These are phyloP conservation scores for Leishmania turanica DNA, from an alignment of 208 protist genomes.

Conservation along the genomic window DNA sequence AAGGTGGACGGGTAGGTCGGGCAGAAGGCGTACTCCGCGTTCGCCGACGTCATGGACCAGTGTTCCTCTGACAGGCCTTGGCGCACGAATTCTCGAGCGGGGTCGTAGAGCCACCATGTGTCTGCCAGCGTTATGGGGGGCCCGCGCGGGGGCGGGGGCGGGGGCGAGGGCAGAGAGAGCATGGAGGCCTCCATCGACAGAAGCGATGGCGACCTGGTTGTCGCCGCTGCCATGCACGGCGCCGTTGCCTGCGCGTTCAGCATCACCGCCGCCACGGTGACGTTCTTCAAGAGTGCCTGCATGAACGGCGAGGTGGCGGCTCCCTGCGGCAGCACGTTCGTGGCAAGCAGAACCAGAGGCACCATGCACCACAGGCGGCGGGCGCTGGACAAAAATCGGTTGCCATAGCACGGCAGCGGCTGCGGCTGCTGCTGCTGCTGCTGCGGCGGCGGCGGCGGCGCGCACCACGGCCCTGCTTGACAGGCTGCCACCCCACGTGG, in stretches of 20 bases:
- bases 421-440: not conserved
- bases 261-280: slow-evolving; percentile 38
- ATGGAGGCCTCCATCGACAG: not conserved
- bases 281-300: slow-evolving; percentile 42
- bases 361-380: slow-evolving; percentile 43
- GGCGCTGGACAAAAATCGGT: slow-evolving; percentile 56
- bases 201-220: not conserved
- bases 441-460: not conserved
- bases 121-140: slow-evolving; percentile 13
- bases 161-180: not conserved
- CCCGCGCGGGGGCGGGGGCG: not conserved
- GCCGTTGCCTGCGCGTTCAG: slow-evolving; percentile 5
- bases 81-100: slow-evolving; percentile 38
- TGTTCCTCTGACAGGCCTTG: slow-evolving; percentile 34
- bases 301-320: slow-evolving; percentile 35
- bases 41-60: slow-evolving; percentile 43
- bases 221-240: not conserved
- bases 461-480: not conserved
- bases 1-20: slow-evolving; percentile 56
- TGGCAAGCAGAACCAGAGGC: slow-evolving; percentile 43
- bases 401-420: slow-evolving; percentile 25
- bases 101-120: slow-evolving; percentile 62
- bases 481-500: too few species aligned
- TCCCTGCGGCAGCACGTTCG: slow-evolving; percentile 33
- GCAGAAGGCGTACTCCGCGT: slow-evolving; percentile 37